Evolutionary conservation across 495 filamentous ascomycete species (phyloP).

Genomic region (Mytilinidion resinicola): DNA sequence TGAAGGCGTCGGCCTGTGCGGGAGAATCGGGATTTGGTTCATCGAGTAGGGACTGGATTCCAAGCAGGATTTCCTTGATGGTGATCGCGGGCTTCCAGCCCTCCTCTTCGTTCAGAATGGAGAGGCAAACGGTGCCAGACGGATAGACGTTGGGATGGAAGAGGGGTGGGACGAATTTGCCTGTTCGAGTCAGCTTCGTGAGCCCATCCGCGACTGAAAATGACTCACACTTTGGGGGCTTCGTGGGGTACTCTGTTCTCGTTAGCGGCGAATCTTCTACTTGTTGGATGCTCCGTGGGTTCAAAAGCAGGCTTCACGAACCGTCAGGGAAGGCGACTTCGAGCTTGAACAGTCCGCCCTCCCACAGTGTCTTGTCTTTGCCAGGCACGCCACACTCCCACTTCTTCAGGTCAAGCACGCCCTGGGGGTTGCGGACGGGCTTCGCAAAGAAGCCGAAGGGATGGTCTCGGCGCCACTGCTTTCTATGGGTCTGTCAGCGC

Average conservation of each 20-base stretch:
- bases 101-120: constrained; percentile 97
- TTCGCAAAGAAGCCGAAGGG: constrained; percentile 97
- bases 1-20: constrained; percentile 95
- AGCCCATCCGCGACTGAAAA: too few relatives aligned
- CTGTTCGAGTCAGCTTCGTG: constrained; percentile 39
- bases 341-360: constrained; percentile 91
- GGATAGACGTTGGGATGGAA: constrained; percentile 99
- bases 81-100: constrained; percentile 98
- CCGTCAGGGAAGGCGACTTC: constrained; percentile 91
- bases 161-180: constrained; percentile 93
- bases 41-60: constrained; percentile 90
- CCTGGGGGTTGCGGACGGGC: constrained; percentile 69
- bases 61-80: constrained; percentile 91
- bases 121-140: constrained; percentile 94
- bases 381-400: constrained; percentile 97
- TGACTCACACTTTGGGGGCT: constrained; percentile 86
- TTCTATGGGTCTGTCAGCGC: constrained; percentile 46
- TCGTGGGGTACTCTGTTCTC: constrained; percentile 86
- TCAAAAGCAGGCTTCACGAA: constrained; percentile 41
- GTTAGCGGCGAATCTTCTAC: constrained; percentile 24
- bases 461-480: constrained; percentile 94
- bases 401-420: constrained; percentile 82
- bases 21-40: constrained; percentile 97
- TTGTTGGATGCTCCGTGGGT: not conserved
- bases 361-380: constrained; percentile 94